These are phyloP conservation scores for Sugiyamaella sp. DNA, from an alignment of 1,139 yeast genomes.

Conservation along the genomic window DNA sequence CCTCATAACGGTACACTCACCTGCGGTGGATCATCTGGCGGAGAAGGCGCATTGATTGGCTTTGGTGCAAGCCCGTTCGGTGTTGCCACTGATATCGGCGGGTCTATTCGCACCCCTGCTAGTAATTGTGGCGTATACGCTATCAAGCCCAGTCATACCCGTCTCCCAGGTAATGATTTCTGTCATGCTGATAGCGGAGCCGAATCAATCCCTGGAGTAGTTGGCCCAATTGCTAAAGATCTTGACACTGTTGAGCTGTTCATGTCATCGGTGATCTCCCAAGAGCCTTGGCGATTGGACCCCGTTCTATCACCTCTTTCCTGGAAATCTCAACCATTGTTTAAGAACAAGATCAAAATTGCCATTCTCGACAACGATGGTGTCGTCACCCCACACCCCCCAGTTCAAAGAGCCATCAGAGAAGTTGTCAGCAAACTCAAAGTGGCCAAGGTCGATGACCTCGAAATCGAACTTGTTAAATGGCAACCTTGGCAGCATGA, in stretches of 20 bases:
- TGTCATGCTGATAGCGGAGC: conserved; percentile 55
- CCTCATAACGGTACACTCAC: conserved; percentile 50
- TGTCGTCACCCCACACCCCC: conserved; percentile 51
- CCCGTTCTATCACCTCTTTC: conserved; percentile 25
- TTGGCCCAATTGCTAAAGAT: conserved; percentile 25
- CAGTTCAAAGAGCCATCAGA: conserved; percentile 50
- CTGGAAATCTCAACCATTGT: conserved; percentile 50
- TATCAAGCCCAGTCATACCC: conserved; percentile 52
- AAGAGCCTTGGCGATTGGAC: conserved; percentile 25
- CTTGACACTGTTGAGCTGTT: conserved; percentile 25
- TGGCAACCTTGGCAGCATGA: conserved; percentile 49
- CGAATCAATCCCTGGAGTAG: conserved; percentile 21
- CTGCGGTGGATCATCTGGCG: conserved; percentile 65
- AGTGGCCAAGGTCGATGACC: conserved; percentile 32
- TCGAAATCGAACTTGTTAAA: conserved; percentile 46
- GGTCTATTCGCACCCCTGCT: conserved; percentile 62
- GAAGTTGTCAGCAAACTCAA: conserved; percentile 40
- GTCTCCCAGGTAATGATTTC: conserved; percentile 50
- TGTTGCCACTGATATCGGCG: conserved; percentile 68
- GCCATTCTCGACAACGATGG: conserved; percentile 43
- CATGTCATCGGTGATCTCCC: conserved; percentile 17
- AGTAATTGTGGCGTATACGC: conserved; percentile 58
- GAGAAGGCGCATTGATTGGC: conserved; percentile 62
- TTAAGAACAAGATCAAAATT: conserved; percentile 41
- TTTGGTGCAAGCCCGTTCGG: conserved; percentile 55